phyloP scores from a whole-genome alignment of 2,329 filamentous ascomycete genomes.

The Diaporthe citriasiana region DNA sequence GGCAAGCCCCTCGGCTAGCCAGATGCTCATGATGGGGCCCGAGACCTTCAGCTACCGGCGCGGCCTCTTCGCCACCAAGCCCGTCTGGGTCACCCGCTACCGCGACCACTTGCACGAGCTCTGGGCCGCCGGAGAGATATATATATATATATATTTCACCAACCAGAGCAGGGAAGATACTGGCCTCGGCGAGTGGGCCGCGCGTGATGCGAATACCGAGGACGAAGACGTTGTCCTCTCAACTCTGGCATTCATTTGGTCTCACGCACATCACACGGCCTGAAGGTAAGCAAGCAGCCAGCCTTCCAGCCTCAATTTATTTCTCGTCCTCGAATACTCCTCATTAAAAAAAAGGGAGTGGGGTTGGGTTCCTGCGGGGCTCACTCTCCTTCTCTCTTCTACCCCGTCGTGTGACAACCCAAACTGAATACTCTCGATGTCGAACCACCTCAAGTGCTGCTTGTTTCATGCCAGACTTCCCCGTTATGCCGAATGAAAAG shows the following conservation, averaged over 20 bases:
- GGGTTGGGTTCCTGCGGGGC: no score
- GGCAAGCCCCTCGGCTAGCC: slow-evolving; percentile 1
- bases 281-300: neutral
- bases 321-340: neutral
- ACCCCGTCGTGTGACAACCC: no score
- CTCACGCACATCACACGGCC: neutral
- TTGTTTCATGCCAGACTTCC: neutral
- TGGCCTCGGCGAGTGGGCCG: neutral
- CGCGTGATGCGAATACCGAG: neutral
- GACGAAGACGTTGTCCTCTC: neutral
- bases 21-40: slow-evolving; percentile 3
- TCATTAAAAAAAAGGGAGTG: neutral
- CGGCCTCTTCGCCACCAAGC: neutral
- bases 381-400: no score
- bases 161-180: neutral
- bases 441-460: neutral
- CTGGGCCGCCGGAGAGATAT: neutral
- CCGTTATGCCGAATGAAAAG: neutral
- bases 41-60: neutral
- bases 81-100: neutral
- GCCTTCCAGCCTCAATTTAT: neutral
- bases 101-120: slow-evolving; percentile 8
- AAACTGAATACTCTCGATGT: neutral
- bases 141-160: no score
- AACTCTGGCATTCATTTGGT: slow-evolving; percentile 1